Percentiles rank a stretch among this genome's conserved stretches.
These are phyloP conservation scores for Leccinum fibrillosum DNA, from an alignment of 768 basidiomycete genomes.

Conservation along the genomic window DNA sequence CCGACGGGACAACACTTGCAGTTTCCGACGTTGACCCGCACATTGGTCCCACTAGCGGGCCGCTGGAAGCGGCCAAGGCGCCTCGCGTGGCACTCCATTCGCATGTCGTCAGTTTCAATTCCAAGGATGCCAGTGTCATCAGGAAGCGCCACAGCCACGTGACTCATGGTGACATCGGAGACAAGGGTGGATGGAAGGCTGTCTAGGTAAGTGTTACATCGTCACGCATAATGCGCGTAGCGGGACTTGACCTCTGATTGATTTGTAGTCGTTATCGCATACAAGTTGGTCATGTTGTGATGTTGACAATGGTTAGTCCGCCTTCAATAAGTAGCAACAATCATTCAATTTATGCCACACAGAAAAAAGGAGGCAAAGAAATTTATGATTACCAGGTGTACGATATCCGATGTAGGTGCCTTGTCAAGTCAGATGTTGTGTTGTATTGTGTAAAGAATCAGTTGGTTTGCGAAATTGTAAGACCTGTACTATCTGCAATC, in stretches of 20 bases:
- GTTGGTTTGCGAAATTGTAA: background rate
- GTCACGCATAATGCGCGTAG: background rate
- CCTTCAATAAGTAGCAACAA: background rate
- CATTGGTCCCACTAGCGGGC: background rate
- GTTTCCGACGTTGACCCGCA: background rate
- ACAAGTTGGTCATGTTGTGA: background rate
- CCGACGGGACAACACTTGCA: constrained; percentile 12
- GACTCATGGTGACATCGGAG: constrained; percentile 3
- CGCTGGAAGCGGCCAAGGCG: constrained; percentile 6
- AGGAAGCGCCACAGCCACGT: background rate
- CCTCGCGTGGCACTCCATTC: constrained; percentile 17
- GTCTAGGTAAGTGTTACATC: background rate
- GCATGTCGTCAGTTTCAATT: background rate
- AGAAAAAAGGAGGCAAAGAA: background rate
- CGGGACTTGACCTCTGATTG: background rate
- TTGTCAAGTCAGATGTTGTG: background rate
- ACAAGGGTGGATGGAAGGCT: background rate
- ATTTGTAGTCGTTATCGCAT: background rate
- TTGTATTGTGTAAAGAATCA: background rate
- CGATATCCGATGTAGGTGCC: background rate
- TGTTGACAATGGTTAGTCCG: background rate
- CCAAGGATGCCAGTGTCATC: background rate
- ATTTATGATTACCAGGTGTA: background rate
- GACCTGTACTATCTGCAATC: background rate
- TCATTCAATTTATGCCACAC: too few species aligned